Percentiles rank a stretch among this genome's conserved stretches.
phyloP scores from a whole-genome alignment of 768 basidiomycete genomes.

The Trametes cingulata region DNA sequence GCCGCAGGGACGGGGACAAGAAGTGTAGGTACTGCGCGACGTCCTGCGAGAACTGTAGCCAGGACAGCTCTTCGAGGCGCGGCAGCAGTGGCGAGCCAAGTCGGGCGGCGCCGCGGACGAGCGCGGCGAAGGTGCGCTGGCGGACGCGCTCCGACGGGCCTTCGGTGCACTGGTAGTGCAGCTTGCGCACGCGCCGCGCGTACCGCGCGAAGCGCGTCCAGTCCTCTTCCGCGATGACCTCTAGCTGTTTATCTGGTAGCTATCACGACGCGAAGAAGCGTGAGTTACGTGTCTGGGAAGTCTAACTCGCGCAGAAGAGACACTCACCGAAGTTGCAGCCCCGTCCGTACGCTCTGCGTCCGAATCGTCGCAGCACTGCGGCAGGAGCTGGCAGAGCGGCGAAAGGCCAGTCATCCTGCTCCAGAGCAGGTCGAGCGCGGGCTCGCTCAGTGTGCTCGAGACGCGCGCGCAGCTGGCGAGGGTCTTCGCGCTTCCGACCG shows the following conservation, averaged over 20 bases:
- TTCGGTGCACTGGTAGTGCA: conserved; percentile 9
- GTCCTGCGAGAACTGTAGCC: conserved; percentile 14
- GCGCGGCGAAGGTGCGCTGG: conserved; percentile 4
- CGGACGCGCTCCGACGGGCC: not conserved
- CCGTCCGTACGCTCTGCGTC: not conserved
- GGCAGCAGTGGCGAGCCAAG: conserved; percentile 5
- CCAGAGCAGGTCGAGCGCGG: conserved; percentile 16
- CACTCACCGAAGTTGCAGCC: not conserved
- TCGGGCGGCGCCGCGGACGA: not conserved
- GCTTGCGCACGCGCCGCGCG: conserved; percentile 16
- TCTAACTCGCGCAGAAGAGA: not conserved
- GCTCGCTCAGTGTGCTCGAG: conserved; percentile 8
- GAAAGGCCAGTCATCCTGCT: conserved; percentile 4
- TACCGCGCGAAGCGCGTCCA: conserved; percentile 10
- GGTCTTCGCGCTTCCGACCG: not conserved
- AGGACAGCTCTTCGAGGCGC: conserved; percentile 15
- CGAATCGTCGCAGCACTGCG: not conserved
- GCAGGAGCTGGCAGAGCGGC: conserved; percentile 6
- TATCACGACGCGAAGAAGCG: not conserved
- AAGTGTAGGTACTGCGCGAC: conserved; percentile 7
- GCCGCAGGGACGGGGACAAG: conserved; percentile 7
- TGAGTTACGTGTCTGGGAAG: too few species aligned
- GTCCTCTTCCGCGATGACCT: not conserved
- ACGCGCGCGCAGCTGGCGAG: conserved; percentile 14
- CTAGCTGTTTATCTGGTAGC: not conserved